A percentile compares a stretch with the other conserved stretches of the same genome.
phyloP scores from a whole-genome alignment of 371 early-diverging fungal species.

The Zopfochytrium polystomum region DNA sequence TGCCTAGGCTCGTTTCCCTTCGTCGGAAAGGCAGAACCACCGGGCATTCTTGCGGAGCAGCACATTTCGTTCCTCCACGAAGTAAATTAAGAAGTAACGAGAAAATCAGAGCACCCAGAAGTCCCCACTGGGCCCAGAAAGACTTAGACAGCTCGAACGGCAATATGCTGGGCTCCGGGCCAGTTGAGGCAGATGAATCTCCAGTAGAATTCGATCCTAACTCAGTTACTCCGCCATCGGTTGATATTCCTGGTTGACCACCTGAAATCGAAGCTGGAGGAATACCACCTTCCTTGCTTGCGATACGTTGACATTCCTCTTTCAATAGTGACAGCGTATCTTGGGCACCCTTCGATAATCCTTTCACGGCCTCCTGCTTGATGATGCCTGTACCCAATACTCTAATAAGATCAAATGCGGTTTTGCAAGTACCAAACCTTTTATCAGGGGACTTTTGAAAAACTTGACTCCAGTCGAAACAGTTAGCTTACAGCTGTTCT shows the following conservation, averaged over 20 bases:
- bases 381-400: conserved; percentile 27
- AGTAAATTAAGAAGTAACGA: conserved; percentile 9
- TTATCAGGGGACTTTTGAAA: conserved; percentile 40
- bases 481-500: conserved; percentile 28
- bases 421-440: conserved; percentile 10
- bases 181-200: background rate
- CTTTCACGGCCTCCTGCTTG: conserved; percentile 30
- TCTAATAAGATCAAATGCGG: background rate
- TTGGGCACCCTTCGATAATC: no score
- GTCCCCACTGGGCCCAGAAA: conserved; percentile 16
- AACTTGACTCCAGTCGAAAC: conserved; percentile 38
- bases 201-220: background rate
- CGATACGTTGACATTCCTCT: conserved; percentile 2
- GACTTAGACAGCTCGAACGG: conserved; percentile 22
- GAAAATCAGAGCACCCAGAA: conserved; percentile 12
- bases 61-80: conserved; percentile 9
- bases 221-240: background rate
- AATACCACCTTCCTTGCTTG: background rate
- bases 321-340: background rate
- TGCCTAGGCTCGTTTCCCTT: no score
- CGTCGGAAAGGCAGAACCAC: no score
- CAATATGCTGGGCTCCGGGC: conserved; percentile 7
- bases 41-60: background rate
- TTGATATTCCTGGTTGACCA: background rate
- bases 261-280: background rate